Evolutionary conservation across 192 early-diverging fungal genomes (phyloP), one percentile per base, ranked within the genome.

Genomic region (Pecoramyces ruminantium): DNA sequence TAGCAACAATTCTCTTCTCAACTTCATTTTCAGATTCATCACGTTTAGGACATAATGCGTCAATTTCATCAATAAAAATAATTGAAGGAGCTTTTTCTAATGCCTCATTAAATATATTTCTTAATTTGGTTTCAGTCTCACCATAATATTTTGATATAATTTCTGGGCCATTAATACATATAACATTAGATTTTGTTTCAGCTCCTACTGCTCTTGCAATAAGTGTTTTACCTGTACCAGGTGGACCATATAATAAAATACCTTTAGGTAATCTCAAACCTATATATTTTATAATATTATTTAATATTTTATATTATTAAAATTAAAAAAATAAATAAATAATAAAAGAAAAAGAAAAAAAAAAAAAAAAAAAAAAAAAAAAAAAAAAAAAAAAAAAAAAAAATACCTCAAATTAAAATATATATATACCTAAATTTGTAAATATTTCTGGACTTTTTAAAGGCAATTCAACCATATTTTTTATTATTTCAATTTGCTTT

Each of bases 171-270:
- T 97, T 99, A 28, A 99, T 90, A 29, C 92, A 85, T n/a, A 93
- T 92, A 3, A 94, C 87, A 83, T 89, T 86, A 0, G 92, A 91
- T 1, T 87, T 86, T n/a, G 92, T 94, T 78, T 93, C 93, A 12
- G 87, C 82, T 0, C 95, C 96, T 0, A 97, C 93, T 17, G 94
- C 92, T n/a, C 95, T 88, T 0, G 96, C 96, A 77, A 98, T 90
- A 30, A 98, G 87, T 14, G 96, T 98, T 84, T 98, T 98, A n/a
- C 96, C 96, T 13, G 96, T 97, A 13, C 96, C 96, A 29, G 96
- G 95, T 39, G 95, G 95, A 0, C 96, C 96, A 85, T 88, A 93
- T 13, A 98, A 83, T n/a, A 98, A 85, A 0, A 97, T 88, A 18
- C 96, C 97, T 58, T 93, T 93, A 21, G 98, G 97, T n/a, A 96